Evolutionary conservation across 345 rosid species (phyloP), one percentile per base, ranked within the genome.

Genomic region (Brassica juncea): DNA sequence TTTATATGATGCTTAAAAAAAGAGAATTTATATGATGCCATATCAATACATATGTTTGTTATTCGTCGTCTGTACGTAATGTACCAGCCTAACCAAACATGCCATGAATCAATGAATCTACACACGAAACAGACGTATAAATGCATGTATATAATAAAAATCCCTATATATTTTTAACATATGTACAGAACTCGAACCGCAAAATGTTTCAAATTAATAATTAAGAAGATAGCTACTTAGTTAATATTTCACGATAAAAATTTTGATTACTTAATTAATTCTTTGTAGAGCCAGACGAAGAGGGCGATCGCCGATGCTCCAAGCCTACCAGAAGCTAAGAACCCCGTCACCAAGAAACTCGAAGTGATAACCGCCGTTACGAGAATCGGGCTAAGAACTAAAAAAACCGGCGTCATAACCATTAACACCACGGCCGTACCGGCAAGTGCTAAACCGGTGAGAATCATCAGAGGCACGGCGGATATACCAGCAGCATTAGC

Each of bases 271-370:
- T 62, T 70, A 70, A 78, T 32, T 30, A 59, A 58, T 12, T 69
- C 87, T 92, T 87, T 81, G 81, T 90, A 94, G 49, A 94, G 85
- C 97, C 98, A 94, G 7, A 93, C 73, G 68, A 94, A 77, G 75
- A 90, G 85, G 6, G 87, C 73, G n/a, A 89, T 71, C 0, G 93
- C 90, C 0, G 90, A 92, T 12, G 86, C 81, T 3, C 94, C 90
- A 9, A 90, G 88, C 30, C 96, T 91, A 14, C 96, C 94, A 0
- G 96, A 90, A 32, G 92, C 84, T 52, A 88, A 16, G 84, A 94
- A 90, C 10, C 94, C 94, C 64, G 80, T 78, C 23, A 75, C 79
- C 62, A 92, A 25, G 57, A 92, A 78, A 39, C 82, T 77, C 21
- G 71, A 81, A 0, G 88, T 70, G 70, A 92, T 86, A 10, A 87